These are phyloP conservation scores for Pythium phragmiticola DNA, from an alignment of 352 stramenopile species.

Conservation along the genomic window DNA sequence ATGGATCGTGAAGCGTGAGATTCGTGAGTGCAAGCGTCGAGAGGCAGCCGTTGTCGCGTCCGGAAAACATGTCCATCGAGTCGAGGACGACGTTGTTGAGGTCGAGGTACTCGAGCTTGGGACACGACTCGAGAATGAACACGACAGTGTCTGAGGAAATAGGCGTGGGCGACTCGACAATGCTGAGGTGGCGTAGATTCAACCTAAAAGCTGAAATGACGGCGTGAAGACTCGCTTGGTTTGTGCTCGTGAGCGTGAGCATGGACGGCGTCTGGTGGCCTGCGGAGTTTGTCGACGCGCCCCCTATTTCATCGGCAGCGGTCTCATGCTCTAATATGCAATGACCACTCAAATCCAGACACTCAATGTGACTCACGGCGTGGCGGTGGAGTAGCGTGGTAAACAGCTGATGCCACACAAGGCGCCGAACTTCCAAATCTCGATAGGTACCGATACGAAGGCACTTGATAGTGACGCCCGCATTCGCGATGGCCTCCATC, in stretches of 20 bases:
- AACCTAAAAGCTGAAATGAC: not conserved
- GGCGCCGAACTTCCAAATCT: not conserved
- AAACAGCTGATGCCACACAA: constrained; percentile 11
- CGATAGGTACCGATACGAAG: not conserved
- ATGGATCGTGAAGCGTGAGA: not conserved
- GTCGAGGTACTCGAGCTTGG: constrained; percentile 16
- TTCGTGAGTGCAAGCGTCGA: constrained; percentile 17
- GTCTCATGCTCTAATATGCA: not conserved
- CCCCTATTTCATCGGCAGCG: not conserved
- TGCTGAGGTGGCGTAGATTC: constrained; percentile 6
- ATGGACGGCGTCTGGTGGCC: constrained; percentile 1
- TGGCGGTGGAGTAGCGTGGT: constrained; percentile 5
- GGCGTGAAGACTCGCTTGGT: constrained; percentile 1
- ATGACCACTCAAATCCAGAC: not conserved
- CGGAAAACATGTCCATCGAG: constrained; percentile 10
- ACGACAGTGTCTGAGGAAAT: not conserved
- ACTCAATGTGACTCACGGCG: not conserved
- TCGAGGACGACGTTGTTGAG: constrained; percentile 18
- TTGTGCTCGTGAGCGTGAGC: not conserved
- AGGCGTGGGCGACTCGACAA: not conserved
- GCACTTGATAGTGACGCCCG: not conserved
- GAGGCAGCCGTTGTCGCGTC: not conserved
- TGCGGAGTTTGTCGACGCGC: not conserved
- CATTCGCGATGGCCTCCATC: constrained; percentile 10
- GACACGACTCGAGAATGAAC: constrained; percentile 13